Percentiles rank a stretch among this genome's conserved stretches.
phyloP scores from a whole-genome alignment of 208 protist genomes.

The Lotmaria passim region DNA sequence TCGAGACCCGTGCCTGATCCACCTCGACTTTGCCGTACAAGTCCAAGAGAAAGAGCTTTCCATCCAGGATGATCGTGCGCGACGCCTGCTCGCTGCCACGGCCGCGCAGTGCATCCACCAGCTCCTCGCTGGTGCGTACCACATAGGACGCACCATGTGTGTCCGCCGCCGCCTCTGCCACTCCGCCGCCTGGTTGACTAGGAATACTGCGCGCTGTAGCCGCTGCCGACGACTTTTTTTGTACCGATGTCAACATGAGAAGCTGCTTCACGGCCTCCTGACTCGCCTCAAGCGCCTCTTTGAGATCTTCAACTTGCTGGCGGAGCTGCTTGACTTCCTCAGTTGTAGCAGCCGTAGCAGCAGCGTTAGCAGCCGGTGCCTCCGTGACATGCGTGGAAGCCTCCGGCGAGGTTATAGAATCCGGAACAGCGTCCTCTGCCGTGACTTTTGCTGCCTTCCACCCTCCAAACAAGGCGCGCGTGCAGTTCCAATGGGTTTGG shows the following conservation, averaged over 20 bases:
- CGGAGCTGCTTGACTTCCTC: constrained; percentile 14
- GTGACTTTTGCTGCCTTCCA: not conserved
- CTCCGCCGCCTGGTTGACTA: not conserved
- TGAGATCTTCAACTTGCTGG: constrained; percentile 31
- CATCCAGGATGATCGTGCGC: constrained; percentile 56
- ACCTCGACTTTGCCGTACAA: constrained; percentile 37
- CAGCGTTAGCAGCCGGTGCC: not conserved
- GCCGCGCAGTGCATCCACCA: constrained; percentile 48
- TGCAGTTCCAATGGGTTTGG: not conserved
- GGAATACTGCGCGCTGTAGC: not conserved
- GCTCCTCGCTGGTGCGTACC: constrained; percentile 41
- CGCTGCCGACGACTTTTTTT: not conserved
- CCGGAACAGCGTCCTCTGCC: not conserved
- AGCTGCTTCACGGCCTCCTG: constrained; percentile 39
- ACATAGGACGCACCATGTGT: constrained; percentile 59
- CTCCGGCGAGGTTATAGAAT: too few relatives aligned
- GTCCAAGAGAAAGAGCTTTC: constrained; percentile 45
- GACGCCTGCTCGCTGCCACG: constrained; percentile 44
- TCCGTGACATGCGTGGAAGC: not conserved
- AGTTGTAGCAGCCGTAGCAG: not conserved
- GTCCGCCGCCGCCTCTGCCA: not conserved
- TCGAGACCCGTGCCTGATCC: constrained; percentile 42
- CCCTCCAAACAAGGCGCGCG: not conserved
- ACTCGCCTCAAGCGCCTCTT: constrained; percentile 30
- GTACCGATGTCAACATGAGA: constrained; percentile 5